A percentile compares a stretch with the other conserved stretches of the same genome.
These are phyloP conservation scores for Adansonia rubrostipa DNA, from an alignment of 441 rosid species.

Conservation along the genomic window DNA sequence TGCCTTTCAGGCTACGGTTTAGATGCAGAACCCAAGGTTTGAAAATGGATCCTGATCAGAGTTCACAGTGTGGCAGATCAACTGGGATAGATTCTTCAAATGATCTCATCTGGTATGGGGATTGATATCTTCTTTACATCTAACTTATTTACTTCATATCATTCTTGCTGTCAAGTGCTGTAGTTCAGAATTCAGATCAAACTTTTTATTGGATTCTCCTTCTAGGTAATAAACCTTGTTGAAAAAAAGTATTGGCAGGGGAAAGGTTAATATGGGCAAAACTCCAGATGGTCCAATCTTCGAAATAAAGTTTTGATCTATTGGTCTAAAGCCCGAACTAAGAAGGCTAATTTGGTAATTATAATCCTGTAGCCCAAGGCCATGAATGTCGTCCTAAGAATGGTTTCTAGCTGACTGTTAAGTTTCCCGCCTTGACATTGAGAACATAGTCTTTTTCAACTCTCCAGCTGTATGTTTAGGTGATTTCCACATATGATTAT, in stretches of 20 bases:
- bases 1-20: slow-evolving; percentile 61
- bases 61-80: slow-evolving; percentile 40
- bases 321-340: background rate
- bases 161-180: slow-evolving; percentile 8
- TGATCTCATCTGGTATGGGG: slow-evolving; percentile 71
- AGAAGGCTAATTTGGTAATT: background rate
- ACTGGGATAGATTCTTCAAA: slow-evolving; percentile 37
- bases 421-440: background rate
- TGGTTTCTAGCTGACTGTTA: slow-evolving; percentile 1
- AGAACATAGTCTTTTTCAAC: slow-evolving; percentile 6
- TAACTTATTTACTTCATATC: background rate
- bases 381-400: background rate
- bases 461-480: background rate
- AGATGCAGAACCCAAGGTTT: slow-evolving; percentile 60
- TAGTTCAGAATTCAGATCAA: background rate
- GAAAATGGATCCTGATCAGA: slow-evolving; percentile 34
- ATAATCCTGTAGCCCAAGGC: background rate
- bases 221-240: slow-evolving; percentile 6
- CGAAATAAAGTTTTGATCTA: background rate
- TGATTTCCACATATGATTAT: background rate
- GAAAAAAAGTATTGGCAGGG: background rate
- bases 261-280: slow-evolving; percentile 5
- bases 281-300: background rate
- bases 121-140: background rate
- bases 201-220: background rate